Evolutionary conservation across 441 rosid genomes (phyloP), one percentile per base, ranked within the genome.

Genomic region (Erodium trifolium): DNA sequence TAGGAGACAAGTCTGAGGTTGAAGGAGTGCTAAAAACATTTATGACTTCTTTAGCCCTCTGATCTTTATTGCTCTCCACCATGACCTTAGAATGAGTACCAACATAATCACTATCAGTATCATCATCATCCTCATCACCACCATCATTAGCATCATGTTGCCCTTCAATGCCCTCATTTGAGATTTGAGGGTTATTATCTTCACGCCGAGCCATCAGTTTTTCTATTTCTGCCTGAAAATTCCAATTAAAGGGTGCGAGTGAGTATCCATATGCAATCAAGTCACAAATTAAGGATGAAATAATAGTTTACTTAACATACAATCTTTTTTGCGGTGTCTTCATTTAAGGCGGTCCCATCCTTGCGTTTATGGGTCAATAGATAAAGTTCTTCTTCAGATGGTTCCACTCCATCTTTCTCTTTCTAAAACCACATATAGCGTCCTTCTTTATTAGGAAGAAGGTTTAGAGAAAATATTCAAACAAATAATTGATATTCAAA

Each of bases 311-410:
- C 5, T 2, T 51, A 51, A n/a, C 59, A 13, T 51, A 51, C 59
- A 51, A 51, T 51, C 13, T 51, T 51, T n/a, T 51, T 51, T 51
- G 59, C 59, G 5, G 59, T 13, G 4, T 51, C 59, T n/a, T 51
- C 59, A 51, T 51, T 51, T 51, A n/a, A n/a, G 59, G 59, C 59
- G 13, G 59, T 51, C 5, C 59, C 59, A 51, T 51, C 59, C 59
- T 51, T 51, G 59, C 59, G 59, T 18, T 51, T 51, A 13, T 51
- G 59, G 59, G 59, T 51, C 16, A 51, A 14, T 51, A 51, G 14
- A 51, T 2, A 51, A 51, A 51, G 59, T 51, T 51, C 59, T 51
- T 14, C 59, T 51, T 51, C 59, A 51, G 59, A 12, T 5, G 59
- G 59, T 51, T n/a, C 59, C 16, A 51, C 59, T 51, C 59, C 59